Conservation (phyloP, 2,329 filamentous ascomycete genomes). For the Paramyrothecium roridum region DNA sequence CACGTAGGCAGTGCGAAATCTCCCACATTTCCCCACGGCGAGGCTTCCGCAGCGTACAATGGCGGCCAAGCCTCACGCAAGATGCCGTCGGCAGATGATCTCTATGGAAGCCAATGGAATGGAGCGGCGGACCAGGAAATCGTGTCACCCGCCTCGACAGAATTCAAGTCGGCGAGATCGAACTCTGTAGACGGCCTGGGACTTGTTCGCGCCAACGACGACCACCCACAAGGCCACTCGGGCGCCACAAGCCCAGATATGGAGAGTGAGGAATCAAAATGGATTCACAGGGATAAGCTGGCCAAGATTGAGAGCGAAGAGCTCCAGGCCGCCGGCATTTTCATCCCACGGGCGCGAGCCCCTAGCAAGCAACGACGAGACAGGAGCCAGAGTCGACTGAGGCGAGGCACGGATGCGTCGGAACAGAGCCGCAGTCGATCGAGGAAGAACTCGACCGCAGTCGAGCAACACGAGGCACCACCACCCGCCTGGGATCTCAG, state of each 20-base stretch:
- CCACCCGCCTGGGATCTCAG: constrained; percentile 67
- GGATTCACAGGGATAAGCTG: constrained; percentile 84
- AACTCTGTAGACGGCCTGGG: constrained; percentile 5
- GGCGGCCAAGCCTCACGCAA: constrained; percentile 27
- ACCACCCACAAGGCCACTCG: constrained; percentile 19
- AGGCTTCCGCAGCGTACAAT: constrained; percentile 5
- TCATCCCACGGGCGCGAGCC: constrained; percentile 51
- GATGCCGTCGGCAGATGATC: constrained; percentile 32
- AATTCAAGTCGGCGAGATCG: constrained; percentile 16
- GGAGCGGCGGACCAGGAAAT: constrained; percentile 15
- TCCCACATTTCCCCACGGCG: background rate
- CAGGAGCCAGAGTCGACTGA: constrained; percentile 30
- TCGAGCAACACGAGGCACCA: constrained; percentile 37
- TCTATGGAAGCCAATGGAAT: constrained; percentile 18
- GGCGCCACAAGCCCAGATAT: constrained; percentile 19
- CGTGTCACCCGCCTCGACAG: constrained; percentile 16
- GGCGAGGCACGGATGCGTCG: constrained; percentile 25
- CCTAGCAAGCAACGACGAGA: constrained; percentile 44
- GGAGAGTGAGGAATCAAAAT: constrained; percentile 64
- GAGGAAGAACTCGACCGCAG: constrained; percentile 44
- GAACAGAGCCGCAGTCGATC: constrained; percentile 23
- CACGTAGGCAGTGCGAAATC: background rate
- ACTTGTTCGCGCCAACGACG: constrained; percentile 15
- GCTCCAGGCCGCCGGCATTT: constrained; percentile 73
- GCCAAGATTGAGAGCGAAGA: constrained; percentile 79